These are phyloP conservation scores for Elsinoe perseae DNA, from an alignment of 2,329 filamentous ascomycete species.

Conservation along the genomic window DNA sequence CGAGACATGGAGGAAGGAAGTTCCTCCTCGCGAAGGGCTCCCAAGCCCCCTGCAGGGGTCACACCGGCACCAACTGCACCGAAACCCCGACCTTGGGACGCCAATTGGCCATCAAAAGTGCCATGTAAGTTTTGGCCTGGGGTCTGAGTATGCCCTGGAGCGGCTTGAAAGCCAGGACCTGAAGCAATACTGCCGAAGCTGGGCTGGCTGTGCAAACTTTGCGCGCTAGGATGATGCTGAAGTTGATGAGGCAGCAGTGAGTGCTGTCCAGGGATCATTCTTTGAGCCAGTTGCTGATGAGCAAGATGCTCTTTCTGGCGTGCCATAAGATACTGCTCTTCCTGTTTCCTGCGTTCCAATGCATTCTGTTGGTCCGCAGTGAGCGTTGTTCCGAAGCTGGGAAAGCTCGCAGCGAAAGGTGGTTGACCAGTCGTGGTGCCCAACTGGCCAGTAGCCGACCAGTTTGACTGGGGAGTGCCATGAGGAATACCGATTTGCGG, in stretches of 20 bases:
- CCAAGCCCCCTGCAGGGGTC: conserved; percentile 29
- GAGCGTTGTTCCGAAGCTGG: conserved; percentile 89
- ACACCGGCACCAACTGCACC: conserved; percentile 40
- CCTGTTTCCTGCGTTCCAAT: conserved; percentile 89
- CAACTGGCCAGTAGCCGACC: conserved; percentile 31
- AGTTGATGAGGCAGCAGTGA: conserved; percentile 52
- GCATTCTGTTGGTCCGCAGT: conserved; percentile 98
- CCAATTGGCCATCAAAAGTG: conserved; percentile 60
- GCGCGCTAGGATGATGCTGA: conserved; percentile 89
- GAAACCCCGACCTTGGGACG: conserved; percentile 31
- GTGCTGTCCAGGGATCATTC: conserved; percentile 53
- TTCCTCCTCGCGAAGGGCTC: conserved; percentile 53
- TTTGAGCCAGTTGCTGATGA: conserved; percentile 71
- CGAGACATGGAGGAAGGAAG: conserved; percentile 57
- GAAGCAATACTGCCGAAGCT: conserved; percentile 93
- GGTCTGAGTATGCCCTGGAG: conserved; percentile 44
- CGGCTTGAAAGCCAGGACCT: conserved; percentile 58
- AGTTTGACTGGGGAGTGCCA: conserved; percentile 54
- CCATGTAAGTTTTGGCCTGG: conserved; percentile 40
- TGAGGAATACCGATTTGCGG: conserved; percentile 94
- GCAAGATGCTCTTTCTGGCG: conserved; percentile 89
- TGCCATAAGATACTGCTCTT: conserved; percentile 95
- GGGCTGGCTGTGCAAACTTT: conserved; percentile 93
- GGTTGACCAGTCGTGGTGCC: conserved; percentile 48
- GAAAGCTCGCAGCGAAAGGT: conserved; percentile 87